Percentiles rank a stretch among this genome's conserved stretches.
Evolutionary conservation across 345 rosid species (phyloP).

Genomic region (Capsella bursapastoris): DNA sequence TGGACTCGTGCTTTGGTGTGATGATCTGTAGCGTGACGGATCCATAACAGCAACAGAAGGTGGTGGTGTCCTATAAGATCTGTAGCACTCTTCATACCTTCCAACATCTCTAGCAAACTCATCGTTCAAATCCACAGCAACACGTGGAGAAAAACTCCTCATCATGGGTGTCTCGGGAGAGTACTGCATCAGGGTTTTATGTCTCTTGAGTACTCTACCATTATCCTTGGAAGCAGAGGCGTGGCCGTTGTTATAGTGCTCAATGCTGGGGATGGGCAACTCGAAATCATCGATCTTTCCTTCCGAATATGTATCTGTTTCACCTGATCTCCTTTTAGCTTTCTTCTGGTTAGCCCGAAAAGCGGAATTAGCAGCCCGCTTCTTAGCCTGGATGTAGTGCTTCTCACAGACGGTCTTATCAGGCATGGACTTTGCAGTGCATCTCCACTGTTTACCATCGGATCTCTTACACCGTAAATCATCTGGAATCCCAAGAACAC

Average conservation of each 20-base stretch:
- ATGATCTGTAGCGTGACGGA: slow-evolving; percentile 63
- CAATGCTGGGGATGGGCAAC: slow-evolving; percentile 50
- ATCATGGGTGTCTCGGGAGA: slow-evolving; percentile 61
- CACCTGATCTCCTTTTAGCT: slow-evolving; percentile 68
- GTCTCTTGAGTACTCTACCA: slow-evolving; percentile 52
- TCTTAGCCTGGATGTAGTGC: slow-evolving; percentile 93
- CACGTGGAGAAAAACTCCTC: slow-evolving; percentile 51
- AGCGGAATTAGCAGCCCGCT: slow-evolving; percentile 93
- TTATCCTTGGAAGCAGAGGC: slow-evolving; percentile 51
- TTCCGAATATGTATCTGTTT: slow-evolving; percentile 67
- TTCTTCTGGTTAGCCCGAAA: slow-evolving; percentile 84
- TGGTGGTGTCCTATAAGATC: slow-evolving; percentile 61
- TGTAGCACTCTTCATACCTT: slow-evolving; percentile 65
- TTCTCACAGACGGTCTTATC: slow-evolving; percentile 99
- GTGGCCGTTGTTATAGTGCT: slow-evolving; percentile 45
- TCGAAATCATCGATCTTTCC: slow-evolving; percentile 73
- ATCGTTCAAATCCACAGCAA: slow-evolving; percentile 54
- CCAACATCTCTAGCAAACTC: slow-evolving; percentile 59
- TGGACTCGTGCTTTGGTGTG: slow-evolving; percentile 60
- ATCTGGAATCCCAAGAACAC: slow-evolving; percentile 58
- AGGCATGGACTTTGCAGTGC: slow-evolving; percentile 97
- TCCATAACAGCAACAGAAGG: slow-evolving; percentile 59
- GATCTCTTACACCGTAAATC: slow-evolving; percentile 98
- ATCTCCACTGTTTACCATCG: slow-evolving; percentile 98
- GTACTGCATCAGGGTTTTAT: slow-evolving; percentile 48